Conservation (phyloP, 1,139 yeast species). For the Trichomonascaceae sp. region DNA sequence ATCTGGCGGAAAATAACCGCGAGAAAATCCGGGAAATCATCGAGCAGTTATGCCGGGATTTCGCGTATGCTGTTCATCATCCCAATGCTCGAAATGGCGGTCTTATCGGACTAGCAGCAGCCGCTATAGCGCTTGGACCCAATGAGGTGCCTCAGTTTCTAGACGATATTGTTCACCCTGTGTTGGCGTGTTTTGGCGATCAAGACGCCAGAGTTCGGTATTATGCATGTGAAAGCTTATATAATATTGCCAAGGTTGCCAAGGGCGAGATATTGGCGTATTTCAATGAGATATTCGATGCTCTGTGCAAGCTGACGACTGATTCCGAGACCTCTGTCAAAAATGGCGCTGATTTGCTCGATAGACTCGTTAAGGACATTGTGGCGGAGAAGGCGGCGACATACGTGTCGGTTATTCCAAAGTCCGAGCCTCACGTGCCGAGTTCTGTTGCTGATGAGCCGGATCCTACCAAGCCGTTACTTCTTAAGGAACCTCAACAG, state of each 20-base stretch:
- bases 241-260: conserved; percentile 94
- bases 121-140: conserved; percentile 71
- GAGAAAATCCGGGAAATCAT: conserved; percentile 64
- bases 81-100: conserved; percentile 76
- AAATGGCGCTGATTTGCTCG: conserved; percentile 92
- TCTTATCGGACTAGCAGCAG: conserved; percentile 68
- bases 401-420: conserved; percentile 69
- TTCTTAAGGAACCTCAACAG: conserved; percentile 40
- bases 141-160: conserved; percentile 65
- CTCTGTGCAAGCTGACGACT: conserved; percentile 78
- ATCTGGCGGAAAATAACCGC: conserved; percentile 60
- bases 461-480: conserved; percentile 24
- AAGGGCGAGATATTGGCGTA: conserved; percentile 88
- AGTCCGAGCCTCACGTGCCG: conserved; percentile 9
- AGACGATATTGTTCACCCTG: conserved; percentile 86
- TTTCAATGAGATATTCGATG: conserved; percentile 93
- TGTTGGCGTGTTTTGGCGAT: conserved; percentile 91
- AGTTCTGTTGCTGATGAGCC: conserved; percentile 13
- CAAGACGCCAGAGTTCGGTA: conserved; percentile 95
- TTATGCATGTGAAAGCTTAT: conserved; percentile 93
- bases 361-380: conserved; percentile 85
- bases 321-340: conserved; percentile 90
- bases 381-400: conserved; percentile 93
- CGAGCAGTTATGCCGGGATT: conserved; percentile 60
- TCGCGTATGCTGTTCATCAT: conserved; percentile 70